Evolutionary conservation across 805 yeast genomes (phyloP), one percentile per base, ranked within the genome.

Genomic region (Wickerhamiella siamensis): DNA sequence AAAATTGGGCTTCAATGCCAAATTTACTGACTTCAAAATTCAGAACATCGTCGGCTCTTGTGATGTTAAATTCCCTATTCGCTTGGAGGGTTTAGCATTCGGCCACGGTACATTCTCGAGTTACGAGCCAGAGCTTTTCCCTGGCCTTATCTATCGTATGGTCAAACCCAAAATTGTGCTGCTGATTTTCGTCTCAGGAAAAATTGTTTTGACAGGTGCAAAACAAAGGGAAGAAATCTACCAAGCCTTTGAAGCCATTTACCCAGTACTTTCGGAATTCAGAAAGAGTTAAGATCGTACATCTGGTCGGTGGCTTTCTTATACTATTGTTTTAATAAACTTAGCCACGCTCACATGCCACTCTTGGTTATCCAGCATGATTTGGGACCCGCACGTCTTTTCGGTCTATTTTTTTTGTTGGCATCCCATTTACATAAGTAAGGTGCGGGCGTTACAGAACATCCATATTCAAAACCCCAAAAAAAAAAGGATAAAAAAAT

Each of bases 91-190:
- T 45, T 72, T 91, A 55, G 98, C 98, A 3, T 91, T 87, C 61
- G 78, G 93, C 52, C 98, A 91, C 72, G 98, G 98, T 45, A 84
- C 95, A 67, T 91, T 91, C 88, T 81, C 94, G 49, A 83, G 95
- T 15, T 91, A 91, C 59, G 98, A 91, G 64, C 98, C 98, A 3
- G 98, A 91, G 63, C 69, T 91, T 59, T 91, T 91, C 64, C 98
- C 98, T 2, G 98, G 98, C 57, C 72, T 91, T 54, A 91, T 91
- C 65, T 91, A 91, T 70, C 84, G 98, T 72, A 91, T 91, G 98
- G 98, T 91, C 53, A 88, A 88, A 62, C 98, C 98, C 15, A 91
- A 91, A 63, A 91, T 91, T 65, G 98, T 91, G 41, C 67, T 91
- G 56, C 72, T 91, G 64, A 87, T 91, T 53, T 91, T 91, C 62